These are phyloP conservation scores for Lepidium didymum DNA, from an alignment of 345 rosid genomes.

Conservation along the genomic window DNA sequence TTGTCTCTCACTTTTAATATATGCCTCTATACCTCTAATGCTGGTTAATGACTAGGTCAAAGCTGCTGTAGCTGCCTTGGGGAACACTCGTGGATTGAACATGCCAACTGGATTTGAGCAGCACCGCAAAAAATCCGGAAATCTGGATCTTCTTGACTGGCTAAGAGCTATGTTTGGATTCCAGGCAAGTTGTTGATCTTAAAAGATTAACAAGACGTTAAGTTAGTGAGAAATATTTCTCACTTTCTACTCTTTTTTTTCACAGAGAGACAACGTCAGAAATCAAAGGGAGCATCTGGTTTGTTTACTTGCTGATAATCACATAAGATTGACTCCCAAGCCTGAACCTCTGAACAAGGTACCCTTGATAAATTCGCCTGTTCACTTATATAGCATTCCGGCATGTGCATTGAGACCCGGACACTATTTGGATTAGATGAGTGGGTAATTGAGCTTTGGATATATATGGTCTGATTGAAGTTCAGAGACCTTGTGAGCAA, in stretches of 20 bases:
- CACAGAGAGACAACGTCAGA: conserved; percentile 88
- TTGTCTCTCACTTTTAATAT: not conserved
- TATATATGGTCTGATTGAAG: not conserved
- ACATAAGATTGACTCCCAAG: conserved; percentile 75
- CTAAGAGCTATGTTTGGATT: conserved; percentile 95
- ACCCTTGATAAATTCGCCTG: conserved; percentile 6
- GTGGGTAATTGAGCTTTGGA: not conserved
- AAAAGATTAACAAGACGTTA: not conserved
- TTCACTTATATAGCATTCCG: conserved; percentile 3
- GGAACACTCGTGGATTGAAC: conserved; percentile 77
- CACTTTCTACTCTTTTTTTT: conserved; percentile 15
- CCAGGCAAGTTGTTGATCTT: conserved; percentile 53
- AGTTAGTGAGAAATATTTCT: conserved; percentile 6
- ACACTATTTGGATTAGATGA: not conserved
- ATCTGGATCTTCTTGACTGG: conserved; percentile 93
- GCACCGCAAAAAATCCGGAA: conserved; percentile 78
- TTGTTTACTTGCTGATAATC: conserved; percentile 76
- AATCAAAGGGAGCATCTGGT: conserved; percentile 96
- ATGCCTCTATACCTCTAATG: conserved; percentile 9
- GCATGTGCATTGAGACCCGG: conserved; percentile 6
- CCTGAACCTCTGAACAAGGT: conserved; percentile 94
- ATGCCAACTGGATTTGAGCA: conserved; percentile 88
- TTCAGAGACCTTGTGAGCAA: conserved; percentile 7
- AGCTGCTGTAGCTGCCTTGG: conserved; percentile 89
- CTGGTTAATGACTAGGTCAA: conserved; percentile 56